Percentiles rank a stretch among this genome's conserved stretches.
These are phyloP conservation scores for Calonectria honghensis DNA, from an alignment of 2,329 filamentous ascomycete genomes.

Conservation along the genomic window DNA sequence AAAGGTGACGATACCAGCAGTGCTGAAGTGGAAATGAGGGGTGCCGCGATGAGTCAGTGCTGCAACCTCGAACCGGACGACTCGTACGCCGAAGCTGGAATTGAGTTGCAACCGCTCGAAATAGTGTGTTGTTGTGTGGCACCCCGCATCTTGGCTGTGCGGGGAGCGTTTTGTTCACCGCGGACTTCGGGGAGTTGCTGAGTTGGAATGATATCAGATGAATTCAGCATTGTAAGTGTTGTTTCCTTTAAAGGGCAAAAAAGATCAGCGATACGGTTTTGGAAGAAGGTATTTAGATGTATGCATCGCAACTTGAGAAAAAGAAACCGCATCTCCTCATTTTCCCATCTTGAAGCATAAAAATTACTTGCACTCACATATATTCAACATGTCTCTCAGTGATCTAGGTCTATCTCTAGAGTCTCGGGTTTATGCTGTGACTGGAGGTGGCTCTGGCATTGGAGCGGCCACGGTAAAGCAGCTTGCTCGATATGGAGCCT, in stretches of 20 bases:
- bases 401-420: background rate
- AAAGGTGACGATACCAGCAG: background rate
- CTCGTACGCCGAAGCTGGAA: background rate
- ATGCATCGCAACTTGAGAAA: no score
- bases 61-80: background rate
- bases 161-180: background rate
- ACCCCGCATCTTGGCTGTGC: constrained; percentile 2
- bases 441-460: constrained; percentile 4
- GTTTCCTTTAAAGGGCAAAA: background rate
- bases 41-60: background rate
- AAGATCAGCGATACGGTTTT: background rate
- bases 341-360: background rate
- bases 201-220: background rate
- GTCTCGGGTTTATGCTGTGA: constrained; percentile 5
- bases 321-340: no score
- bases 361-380: background rate
- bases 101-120: background rate
- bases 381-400: background rate
- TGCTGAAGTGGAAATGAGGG: background rate
- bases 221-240: background rate
- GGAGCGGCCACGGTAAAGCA: constrained; percentile 2
- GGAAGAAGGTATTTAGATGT: background rate
- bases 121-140: background rate
- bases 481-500: constrained; percentile 1
- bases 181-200: background rate